These are phyloP conservation scores for Rubroboletus pulcherrimus DNA, from an alignment of 768 basidiomycete species.

Conservation along the genomic window DNA sequence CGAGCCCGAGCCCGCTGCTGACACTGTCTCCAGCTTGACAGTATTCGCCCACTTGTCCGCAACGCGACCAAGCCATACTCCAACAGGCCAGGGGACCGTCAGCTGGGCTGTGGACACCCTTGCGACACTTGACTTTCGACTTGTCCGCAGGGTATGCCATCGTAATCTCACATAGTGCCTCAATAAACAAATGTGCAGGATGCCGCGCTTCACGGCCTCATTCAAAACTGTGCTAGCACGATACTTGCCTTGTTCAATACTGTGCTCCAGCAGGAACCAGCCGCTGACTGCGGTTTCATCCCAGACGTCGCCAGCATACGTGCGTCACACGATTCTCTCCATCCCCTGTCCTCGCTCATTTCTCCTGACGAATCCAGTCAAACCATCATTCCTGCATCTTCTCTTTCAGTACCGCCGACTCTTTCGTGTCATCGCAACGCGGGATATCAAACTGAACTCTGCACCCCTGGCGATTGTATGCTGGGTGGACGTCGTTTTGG, in stretches of 20 bases:
- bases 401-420: slow-evolving; percentile 52
- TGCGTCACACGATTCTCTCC: slow-evolving; percentile 6
- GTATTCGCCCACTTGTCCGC: slow-evolving; percentile 20
- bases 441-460: slow-evolving; percentile 22
- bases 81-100: slow-evolving; percentile 11
- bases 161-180: neutral
- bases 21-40: slow-evolving; percentile 14
- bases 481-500: slow-evolving; percentile 63
- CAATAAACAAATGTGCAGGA: slow-evolving; percentile 27
- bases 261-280: slow-evolving; percentile 12
- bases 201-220: slow-evolving; percentile 27
- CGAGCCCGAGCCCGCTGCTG: slow-evolving; percentile 27
- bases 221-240: slow-evolving; percentile 33
- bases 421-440: slow-evolving; percentile 43
- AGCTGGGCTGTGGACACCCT: slow-evolving; percentile 24
- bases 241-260: slow-evolving; percentile 32
- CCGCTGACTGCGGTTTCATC: slow-evolving; percentile 7
- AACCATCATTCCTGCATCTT: slow-evolving; percentile 28
- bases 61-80: neutral
- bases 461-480: slow-evolving; percentile 43
- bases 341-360: slow-evolving; percentile 4
- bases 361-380: slow-evolving; percentile 24
- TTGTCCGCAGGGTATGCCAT: slow-evolving; percentile 26
- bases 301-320: slow-evolving; percentile 17
- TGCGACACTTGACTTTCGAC: slow-evolving; percentile 27